phyloP scores from a whole-genome alignment of 1,284 basidiomycete genomes.

The Taiwanofungus camphoratus region DNA sequence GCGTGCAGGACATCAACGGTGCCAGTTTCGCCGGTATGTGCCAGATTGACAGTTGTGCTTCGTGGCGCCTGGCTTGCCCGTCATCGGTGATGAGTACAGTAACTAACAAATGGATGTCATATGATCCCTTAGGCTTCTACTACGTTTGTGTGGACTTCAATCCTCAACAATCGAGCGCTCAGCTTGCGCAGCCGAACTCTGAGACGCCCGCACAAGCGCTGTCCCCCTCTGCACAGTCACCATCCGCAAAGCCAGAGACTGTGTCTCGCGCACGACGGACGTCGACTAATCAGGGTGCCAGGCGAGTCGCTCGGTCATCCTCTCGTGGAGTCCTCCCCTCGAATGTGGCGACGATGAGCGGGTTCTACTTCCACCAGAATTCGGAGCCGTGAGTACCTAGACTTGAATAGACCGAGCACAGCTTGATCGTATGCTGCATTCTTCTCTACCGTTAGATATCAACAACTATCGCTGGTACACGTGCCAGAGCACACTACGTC shows the following conservation, averaged over 20 bases:
- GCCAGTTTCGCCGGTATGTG: slow-evolving; percentile 86
- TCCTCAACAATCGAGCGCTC: slow-evolving; percentile 24
- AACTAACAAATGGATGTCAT: slow-evolving; percentile 34
- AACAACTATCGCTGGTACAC: slow-evolving; percentile 37
- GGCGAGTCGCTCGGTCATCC: slow-evolving; percentile 22
- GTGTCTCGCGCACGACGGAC: slow-evolving; percentile 23
- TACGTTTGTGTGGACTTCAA: slow-evolving; percentile 50
- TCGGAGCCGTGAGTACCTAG: slow-evolving; percentile 26
- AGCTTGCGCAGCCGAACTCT: slow-evolving; percentile 68
- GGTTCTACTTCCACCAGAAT: slow-evolving; percentile 83
- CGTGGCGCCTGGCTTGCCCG: background rate
- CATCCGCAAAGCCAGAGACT: slow-evolving; percentile 22
- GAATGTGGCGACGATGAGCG: slow-evolving; percentile 68
- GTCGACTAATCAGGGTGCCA: slow-evolving; percentile 20
- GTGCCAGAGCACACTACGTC: slow-evolving; percentile 34
- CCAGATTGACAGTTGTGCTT: slow-evolving; percentile 1
- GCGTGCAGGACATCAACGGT: slow-evolving; percentile 90
- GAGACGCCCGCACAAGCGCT: slow-evolving; percentile 58
- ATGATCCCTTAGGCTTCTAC: slow-evolving; percentile 43
- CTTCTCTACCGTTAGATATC: slow-evolving; percentile 32
- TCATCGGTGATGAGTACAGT: background rate
- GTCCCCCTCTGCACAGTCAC: slow-evolving; percentile 28
- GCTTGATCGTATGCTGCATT: background rate
- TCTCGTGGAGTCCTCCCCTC: slow-evolving; percentile 21
- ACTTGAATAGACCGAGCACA: background rate